Percentiles rank a stretch among this genome's conserved stretches.
phyloP scores from a whole-genome alignment of 805 yeast genomes.

The Saitoella complicata region DNA sequence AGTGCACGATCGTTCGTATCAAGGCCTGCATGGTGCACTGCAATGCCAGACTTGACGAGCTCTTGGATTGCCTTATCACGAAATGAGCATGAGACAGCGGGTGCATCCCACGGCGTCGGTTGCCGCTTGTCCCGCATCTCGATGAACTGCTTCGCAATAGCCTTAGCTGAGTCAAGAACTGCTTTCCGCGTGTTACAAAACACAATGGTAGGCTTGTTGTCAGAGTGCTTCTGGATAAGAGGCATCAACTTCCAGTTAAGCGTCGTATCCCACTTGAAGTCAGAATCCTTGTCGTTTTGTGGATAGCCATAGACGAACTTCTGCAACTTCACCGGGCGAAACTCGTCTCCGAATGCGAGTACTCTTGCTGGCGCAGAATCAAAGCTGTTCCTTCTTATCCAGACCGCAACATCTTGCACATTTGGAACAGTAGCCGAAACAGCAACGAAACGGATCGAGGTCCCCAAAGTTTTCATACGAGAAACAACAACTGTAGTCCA shows the following conservation, averaged over 20 bases:
- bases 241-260: not conserved
- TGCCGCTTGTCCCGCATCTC: constrained; percentile 61
- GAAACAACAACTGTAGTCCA: constrained; percentile 24
- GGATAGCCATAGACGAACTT: constrained; percentile 30
- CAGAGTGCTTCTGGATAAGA: constrained; percentile 23
- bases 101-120: constrained; percentile 53
- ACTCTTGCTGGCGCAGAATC: constrained; percentile 22
- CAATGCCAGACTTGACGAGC: constrained; percentile 25
- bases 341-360: constrained; percentile 31
- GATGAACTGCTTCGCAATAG: constrained; percentile 24
- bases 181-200: constrained; percentile 41
- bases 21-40: constrained; percentile 46
- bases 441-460: constrained; percentile 27
- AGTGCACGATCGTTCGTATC: constrained; percentile 29
- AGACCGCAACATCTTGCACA: constrained; percentile 30
- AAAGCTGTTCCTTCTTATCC: constrained; percentile 23
- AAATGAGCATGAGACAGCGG: constrained; percentile 24
- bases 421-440: constrained; percentile 41
- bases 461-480: constrained; percentile 29
- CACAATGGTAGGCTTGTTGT: constrained; percentile 30
- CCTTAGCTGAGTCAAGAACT: constrained; percentile 30
- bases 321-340: constrained; percentile 29
- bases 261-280: constrained; percentile 22
- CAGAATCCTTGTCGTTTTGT: constrained; percentile 31
- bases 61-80: constrained; percentile 5